Conservation (phyloP, 257 asterid genomes). For the Salvia hispanica region DNA sequence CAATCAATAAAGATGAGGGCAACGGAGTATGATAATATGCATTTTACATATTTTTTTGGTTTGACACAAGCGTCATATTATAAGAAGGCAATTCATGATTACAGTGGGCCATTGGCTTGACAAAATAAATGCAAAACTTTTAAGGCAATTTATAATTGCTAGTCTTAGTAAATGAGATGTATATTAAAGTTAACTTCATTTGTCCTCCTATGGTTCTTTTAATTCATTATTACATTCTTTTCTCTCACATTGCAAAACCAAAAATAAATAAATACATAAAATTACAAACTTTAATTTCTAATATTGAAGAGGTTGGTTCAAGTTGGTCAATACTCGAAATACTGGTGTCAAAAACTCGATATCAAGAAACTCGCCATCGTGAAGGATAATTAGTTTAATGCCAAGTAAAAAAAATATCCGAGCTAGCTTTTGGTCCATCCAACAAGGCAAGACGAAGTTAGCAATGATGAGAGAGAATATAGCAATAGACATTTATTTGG, state of each 20-base stretch:
- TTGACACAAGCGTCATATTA: neutral
- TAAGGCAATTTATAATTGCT: neutral
- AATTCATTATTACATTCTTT: conserved; percentile 4
- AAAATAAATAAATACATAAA: neutral
- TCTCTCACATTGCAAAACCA: neutral
- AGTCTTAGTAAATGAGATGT: conserved; percentile 8
- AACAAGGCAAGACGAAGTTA: neutral
- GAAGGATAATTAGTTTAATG: conserved; percentile 4
- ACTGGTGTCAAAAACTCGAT: neutral
- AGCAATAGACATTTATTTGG: neutral
- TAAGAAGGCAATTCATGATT: neutral
- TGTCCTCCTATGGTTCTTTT: conserved; percentile 21
- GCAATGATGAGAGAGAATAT: conserved; percentile 13
- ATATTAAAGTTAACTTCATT: neutral
- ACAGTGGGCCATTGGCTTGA: neutral
- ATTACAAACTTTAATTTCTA: conserved; percentile 4
- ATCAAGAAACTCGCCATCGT: neutral
- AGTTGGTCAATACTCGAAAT: conserved; percentile 11
- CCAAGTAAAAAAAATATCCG: conserved; percentile 13
- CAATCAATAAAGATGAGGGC: conserved; percentile 16
- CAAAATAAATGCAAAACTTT: conserved; percentile 24
- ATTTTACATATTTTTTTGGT: neutral
- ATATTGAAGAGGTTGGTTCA: conserved; percentile 10
- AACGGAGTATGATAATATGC: conserved; percentile 8
- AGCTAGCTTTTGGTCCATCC: neutral